Base-by-base conservation (phyloP, 1,284 basidiomycete species). In the Anthracocystis walkeri region DNA sequence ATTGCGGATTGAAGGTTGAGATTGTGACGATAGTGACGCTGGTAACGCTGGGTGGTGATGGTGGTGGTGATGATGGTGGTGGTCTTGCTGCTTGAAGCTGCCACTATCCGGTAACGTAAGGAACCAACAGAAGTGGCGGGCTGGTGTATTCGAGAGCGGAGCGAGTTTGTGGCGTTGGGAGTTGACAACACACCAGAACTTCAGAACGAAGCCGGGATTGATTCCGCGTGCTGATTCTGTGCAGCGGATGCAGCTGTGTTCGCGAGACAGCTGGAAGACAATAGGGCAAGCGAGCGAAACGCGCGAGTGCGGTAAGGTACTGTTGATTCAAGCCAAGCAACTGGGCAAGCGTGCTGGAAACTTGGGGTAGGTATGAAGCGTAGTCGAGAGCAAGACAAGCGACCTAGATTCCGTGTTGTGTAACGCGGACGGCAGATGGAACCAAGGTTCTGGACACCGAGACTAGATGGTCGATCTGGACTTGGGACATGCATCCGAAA, bases 361-460 rank as follows among this genome's bases (percentile, higher is more conserved):
- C 48, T 38, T 16, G 35, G 35, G 3, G 14, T 38, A 16, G 3
- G 48, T 48, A 12, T 11, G 25, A 29, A 3, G 44, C 11, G 25
- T 7, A 29, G 7, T 18, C 21, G 25, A 48, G 46, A 20, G 18
- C 27, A 49, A 49, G 48, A 49, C 18, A 42, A 49, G 48, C 48
- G 48, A 31, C 23, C 48, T 20, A 31, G 48, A 49, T 31, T 20
- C 18, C 48, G 48, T 31, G 48, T n/a, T 3, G 25, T 29, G 16
- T 7, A 4, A n/a, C 6, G 27, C 3, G 21, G 4, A 48, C 2
- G 25, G 16, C 27, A 29, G 27, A 29, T 48, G 27, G 46, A 10
- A 29, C 29, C n/a, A 27, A 49, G 12, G 48, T 31, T 49, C 48
- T 49, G 27, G 27, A 49, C 27, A 49, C 35, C 35, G 38, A 29